Evolutionary conservation across 73 alveolate genomes (phyloP).

Genomic region (Diophrys sp.): DNA sequence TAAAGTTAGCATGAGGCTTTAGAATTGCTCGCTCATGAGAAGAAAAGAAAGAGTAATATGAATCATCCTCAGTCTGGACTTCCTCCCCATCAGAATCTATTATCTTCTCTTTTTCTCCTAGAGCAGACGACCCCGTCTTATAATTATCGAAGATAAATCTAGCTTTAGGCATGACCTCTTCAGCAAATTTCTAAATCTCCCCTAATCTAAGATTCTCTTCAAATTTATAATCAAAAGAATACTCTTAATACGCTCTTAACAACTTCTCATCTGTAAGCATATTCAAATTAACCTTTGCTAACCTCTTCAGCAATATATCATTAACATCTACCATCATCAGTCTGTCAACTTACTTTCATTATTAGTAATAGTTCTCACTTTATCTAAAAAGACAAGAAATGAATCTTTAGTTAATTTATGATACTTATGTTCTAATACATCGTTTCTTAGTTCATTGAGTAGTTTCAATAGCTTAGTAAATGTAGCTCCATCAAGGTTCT

Average conservation of each 20-base stretch:
- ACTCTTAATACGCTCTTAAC: slow-evolving; percentile 28
- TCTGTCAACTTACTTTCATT: slow-evolving; percentile 12
- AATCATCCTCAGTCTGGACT: slow-evolving; percentile 19
- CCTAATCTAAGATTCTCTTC: slow-evolving; percentile 56
- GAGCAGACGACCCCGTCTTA: background rate
- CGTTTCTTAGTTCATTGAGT: slow-evolving; percentile 27
- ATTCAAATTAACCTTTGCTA: slow-evolving; percentile 11
- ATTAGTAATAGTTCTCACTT: slow-evolving; percentile 31
- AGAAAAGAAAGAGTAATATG: slow-evolving; percentile 48
- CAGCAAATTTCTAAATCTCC: slow-evolving; percentile 50
- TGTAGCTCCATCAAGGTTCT: slow-evolving; percentile 32
- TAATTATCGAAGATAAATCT: slow-evolving; percentile 50
- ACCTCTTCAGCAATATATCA: slow-evolving; percentile 5
- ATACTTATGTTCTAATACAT: slow-evolving; percentile 30
- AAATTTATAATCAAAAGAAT: slow-evolving; percentile 43
- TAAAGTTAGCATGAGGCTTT: slow-evolving; percentile 42
- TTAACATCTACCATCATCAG: background rate
- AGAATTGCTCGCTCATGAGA: slow-evolving; percentile 53
- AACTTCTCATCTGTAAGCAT: slow-evolving; percentile 15
- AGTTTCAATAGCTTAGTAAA: slow-evolving; percentile 36
- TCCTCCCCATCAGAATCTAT: background rate
- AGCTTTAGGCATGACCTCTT: slow-evolving; percentile 53
- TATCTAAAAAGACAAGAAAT: slow-evolving; percentile 53
- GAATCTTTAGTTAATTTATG: slow-evolving; percentile 57
- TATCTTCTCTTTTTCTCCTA: background rate